These are phyloP conservation scores for Amanita brunnescens DNA, from an alignment of 768 basidiomycete species.

Conservation along the genomic window DNA sequence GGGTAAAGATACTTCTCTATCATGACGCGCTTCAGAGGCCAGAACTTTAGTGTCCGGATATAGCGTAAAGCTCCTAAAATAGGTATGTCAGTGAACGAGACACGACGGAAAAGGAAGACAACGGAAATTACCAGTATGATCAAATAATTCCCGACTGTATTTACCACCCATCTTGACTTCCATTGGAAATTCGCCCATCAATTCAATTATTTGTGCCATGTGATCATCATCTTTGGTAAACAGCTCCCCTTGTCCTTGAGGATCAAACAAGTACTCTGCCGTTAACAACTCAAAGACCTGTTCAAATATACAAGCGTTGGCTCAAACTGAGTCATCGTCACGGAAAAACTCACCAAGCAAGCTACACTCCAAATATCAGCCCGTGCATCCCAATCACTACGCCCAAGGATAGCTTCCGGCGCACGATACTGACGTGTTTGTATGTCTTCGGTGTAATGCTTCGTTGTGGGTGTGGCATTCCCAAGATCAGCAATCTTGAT, in stretches of 20 bases:
- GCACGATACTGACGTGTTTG: conserved; percentile 95
- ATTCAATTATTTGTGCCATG: conserved; percentile 90
- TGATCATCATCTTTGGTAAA: conserved; percentile 95
- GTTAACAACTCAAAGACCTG: conserved; percentile 85
- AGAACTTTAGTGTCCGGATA: conserved; percentile 66
- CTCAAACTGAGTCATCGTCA: background rate
- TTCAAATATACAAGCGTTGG: conserved; percentile 3
- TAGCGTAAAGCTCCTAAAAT: conserved; percentile 55
- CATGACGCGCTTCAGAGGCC: conserved; percentile 81
- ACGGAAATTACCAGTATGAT: conserved; percentile 44
- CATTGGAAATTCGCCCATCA: conserved; percentile 70
- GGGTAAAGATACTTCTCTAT: conserved; percentile 79
- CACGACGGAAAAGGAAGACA: background rate
- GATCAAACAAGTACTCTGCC: conserved; percentile 89
- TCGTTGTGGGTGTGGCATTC: conserved; percentile 86
- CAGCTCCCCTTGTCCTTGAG: conserved; percentile 68
- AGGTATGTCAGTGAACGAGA: conserved; percentile 6
- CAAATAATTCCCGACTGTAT: conserved; percentile 81
- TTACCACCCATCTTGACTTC: conserved; percentile 77
- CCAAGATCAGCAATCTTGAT: conserved; percentile 94
- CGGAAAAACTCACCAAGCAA: conserved; percentile 51
- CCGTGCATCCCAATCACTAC: conserved; percentile 76
- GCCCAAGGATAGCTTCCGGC: conserved; percentile 89
- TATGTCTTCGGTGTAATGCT: conserved; percentile 91
- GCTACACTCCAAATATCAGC: conserved; percentile 91